These are phyloP conservation scores for Taphrina flavorubra DNA, from an alignment of 1,139 yeast genomes.

Conservation along the genomic window DNA sequence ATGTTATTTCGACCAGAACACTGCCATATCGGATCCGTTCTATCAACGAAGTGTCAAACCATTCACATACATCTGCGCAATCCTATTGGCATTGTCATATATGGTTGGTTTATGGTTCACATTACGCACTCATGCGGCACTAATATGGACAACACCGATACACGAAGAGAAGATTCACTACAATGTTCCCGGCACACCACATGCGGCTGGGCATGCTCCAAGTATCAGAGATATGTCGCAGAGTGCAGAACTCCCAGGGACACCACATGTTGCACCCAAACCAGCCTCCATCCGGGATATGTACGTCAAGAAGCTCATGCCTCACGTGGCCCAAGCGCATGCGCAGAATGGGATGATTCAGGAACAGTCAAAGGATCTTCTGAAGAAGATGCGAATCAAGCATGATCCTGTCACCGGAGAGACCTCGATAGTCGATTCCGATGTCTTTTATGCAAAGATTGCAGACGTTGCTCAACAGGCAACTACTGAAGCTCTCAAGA, in stretches of 20 bases:
- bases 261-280: conserved; percentile 25
- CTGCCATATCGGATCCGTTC: conserved; percentile 64
- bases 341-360: not conserved
- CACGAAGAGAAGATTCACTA: conserved; percentile 22
- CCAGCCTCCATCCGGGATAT: conserved; percentile 25
- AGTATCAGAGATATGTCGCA: conserved; percentile 8
- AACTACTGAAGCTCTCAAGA: conserved; percentile 39
- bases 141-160: conserved; percentile 85
- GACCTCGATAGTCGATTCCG: conserved; percentile 15
- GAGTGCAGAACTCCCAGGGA: conserved; percentile 14
- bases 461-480: conserved; percentile 41
- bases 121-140: conserved; percentile 90
- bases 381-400: conserved; percentile 13
- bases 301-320: conserved; percentile 30
- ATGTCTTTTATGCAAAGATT: conserved; percentile 32
- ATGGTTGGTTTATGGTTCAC: conserved; percentile 93
- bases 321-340: conserved; percentile 21
- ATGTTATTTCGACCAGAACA: conserved; percentile 82
- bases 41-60: conserved; percentile 75
- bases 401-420: conserved; percentile 28
- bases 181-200: not conserved
- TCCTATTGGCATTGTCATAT: conserved; percentile 80
- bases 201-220: not conserved
- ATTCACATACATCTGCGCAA: conserved; percentile 78
- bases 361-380: conserved; percentile 23